Evolutionary conservation across 164 flowering plant species (phyloP), one percentile per base, ranked within the genome.

Genomic region (Tetracentron sinense): DNA sequence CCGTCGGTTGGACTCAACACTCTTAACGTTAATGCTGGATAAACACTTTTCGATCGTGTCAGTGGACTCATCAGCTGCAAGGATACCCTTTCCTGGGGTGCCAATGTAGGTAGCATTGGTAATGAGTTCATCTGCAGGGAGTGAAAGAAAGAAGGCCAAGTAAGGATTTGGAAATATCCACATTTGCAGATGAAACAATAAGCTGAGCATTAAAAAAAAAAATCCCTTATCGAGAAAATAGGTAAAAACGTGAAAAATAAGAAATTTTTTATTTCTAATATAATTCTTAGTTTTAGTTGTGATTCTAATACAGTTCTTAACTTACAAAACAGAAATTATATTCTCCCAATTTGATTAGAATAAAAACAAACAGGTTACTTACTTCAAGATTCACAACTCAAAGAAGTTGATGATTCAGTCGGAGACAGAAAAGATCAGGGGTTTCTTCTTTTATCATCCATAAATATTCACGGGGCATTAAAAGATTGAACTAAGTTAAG

Each of bases 51-150:
- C 86, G 23, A 82, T 82, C 33, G 86, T 82, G 51, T 83, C 82
- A 26, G 83, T 82, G 23, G 82, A 79, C 56, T 82, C 86, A 70
- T 80, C 86, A 15, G 86, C 86, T n/a, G 83, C 86, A 33, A 82
- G 83, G 54, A 82, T 82, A 26, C 86, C 86, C 79, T 76, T 82
- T 19, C 83, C 86, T 21, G 83, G 85, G 56, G 83, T 81, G 56
- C 82, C 83, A 64, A 82, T 80, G 72, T 82, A 80, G 61, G 75
- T 60, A 58, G 86, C 86, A 68, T 77, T 82, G 55, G 75, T 71
- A 61, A 82, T 79, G 38, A 82, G 80, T 60, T 82, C 85, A 75
- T 79, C 85, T 81, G 70, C 68, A 72, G 7, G 17, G 4, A n/a
- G 17, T 19, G n/a, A 6, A 2, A 50, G 26, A 68, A 22, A 17